Percentiles rank a stretch among this genome's conserved stretches.
phyloP scores from a whole-genome alignment of 345 rosid species.

The Geranium brycei region DNA sequence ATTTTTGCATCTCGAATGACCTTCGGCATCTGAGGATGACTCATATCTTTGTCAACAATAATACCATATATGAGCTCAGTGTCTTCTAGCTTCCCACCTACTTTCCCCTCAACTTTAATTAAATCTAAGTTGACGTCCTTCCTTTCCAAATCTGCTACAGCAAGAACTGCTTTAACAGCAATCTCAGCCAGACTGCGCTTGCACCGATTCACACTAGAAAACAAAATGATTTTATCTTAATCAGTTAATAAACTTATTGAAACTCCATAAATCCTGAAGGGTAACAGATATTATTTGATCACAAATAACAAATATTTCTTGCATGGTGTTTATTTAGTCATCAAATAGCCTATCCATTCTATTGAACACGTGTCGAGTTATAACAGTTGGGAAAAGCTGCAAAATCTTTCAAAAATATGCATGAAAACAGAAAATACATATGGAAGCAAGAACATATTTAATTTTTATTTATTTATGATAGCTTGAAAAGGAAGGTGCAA shows the following conservation, averaged over 20 bases:
- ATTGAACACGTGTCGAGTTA: background rate
- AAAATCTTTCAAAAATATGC: background rate
- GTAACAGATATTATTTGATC: background rate
- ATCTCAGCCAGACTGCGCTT: slow-evolving; percentile 87
- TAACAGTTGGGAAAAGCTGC: background rate
- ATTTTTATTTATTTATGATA: too few relatives aligned
- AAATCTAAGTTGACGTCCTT: slow-evolving; percentile 86
- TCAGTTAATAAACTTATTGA: background rate
- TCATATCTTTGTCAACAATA: slow-evolving; percentile 82
- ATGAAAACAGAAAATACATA: background rate
- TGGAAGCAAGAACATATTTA: background rate
- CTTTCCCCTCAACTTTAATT: slow-evolving; percentile 92
- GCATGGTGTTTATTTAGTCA: too few relatives aligned
- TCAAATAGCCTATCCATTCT: background rate
- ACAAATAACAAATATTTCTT: background rate
- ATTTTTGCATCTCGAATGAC: slow-evolving; percentile 79
- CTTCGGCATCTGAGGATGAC: slow-evolving; percentile 99
- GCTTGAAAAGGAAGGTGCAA: background rate
- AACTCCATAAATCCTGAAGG: too few relatives aligned
- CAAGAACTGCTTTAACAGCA: slow-evolving; percentile 87
- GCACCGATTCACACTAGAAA: slow-evolving; percentile 82
- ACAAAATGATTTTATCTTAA: slow-evolving; percentile 2
- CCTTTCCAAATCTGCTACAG: slow-evolving; percentile 93
- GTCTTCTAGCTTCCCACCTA: slow-evolving; percentile 84
- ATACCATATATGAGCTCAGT: slow-evolving; percentile 84